A percentile compares a stretch with the other conserved stretches of the same genome.
These are phyloP conservation scores for Selaginella tamariscina DNA, from an alignment of 75 land plant species.

Conservation along the genomic window DNA sequence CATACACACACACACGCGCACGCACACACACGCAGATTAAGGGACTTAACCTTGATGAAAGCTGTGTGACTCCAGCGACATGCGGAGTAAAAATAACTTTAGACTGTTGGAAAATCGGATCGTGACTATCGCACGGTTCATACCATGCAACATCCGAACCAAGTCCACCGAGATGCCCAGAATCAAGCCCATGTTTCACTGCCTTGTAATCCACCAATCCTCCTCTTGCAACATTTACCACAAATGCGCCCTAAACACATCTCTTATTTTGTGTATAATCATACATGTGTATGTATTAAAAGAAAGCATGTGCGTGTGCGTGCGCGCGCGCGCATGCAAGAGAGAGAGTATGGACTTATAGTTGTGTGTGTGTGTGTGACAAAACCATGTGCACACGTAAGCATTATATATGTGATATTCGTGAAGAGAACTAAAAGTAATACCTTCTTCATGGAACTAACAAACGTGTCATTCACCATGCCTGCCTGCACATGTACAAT, in stretches of 20 bases:
- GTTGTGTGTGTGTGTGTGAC: too few species aligned
- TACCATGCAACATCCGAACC: constrained; percentile 91
- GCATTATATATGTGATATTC: too few species aligned
- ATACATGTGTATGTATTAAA: too few species aligned
- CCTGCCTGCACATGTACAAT: constrained; percentile 42
- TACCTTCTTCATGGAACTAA: constrained; percentile 83
- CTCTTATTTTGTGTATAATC: not conserved
- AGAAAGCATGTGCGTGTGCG: too few species aligned
- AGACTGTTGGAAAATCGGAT: constrained; percentile 60
- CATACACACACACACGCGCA: not conserved
- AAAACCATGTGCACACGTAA: too few species aligned
- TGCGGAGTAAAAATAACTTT: constrained; percentile 91
- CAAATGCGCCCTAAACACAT: constrained; percentile 46
- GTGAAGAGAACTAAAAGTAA: too few species aligned
- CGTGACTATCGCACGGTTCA: constrained; percentile 79
- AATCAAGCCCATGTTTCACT: constrained; percentile 36
- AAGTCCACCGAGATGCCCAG: constrained; percentile 86
- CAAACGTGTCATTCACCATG: constrained; percentile 45
- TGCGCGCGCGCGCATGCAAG: too few species aligned
- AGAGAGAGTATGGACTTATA: too few species aligned
- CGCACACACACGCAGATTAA: not conserved
- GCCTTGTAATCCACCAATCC: constrained; percentile 73
- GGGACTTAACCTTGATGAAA: constrained; percentile 54
- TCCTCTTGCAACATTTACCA: constrained; percentile 90
- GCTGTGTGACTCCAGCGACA: constrained; percentile 82